Base-by-base conservation (phyloP, 2,329 filamentous ascomycete species). In the Ramularia collo-cygni region DNA sequence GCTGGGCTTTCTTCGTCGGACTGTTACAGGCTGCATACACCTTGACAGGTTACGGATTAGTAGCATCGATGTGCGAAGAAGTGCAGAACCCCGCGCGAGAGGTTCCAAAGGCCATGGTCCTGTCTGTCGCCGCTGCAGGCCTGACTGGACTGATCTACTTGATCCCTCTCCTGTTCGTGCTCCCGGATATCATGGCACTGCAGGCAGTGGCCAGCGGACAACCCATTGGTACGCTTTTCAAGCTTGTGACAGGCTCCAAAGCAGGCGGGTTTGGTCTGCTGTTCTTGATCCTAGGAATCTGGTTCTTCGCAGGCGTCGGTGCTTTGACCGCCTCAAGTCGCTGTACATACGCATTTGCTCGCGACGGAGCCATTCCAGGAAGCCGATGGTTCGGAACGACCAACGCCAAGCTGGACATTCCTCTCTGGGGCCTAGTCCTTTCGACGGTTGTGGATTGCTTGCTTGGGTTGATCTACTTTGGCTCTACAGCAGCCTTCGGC, bases 391-490 rank as follows among this genome's bases (percentile, higher is more conserved):
- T 58, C 26, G 54, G 51, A 6, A 69, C 68, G 32, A 81, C 88
- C 30, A 77, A 84, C 62, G 70, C 69, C 44, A 68, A 66, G 2
- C 72, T 85, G 36, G 78, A 81, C 42, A 78, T 89, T 39, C 85
- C 85, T 0, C 66, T 90, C 1, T 78, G 72, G 68, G 82, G 79
- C 1, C 70, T 89, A 5, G 65, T 79, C 3, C 69, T 89, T 2
- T 85, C 82, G 0, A 80, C 82, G 0, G 56, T 70, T 0, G 76
- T 89, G 30, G 79, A 84, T 59, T 83, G 77, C 50, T 64, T 88
- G 8, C 71, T 89, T 0, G 84, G 83, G 0, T 71, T 85, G 49
- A 87, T 89, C 61, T 89, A 85, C 65, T 86, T 89, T 48, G 85
- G 85, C 8, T 84, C 79, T 1, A 75, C 76, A 0, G 81, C 83